A percentile compares a stretch with the other conserved stretches of the same genome.
phyloP scores from a whole-genome alignment of 2,329 filamentous ascomycete genomes.

The Nothomitra cinnamomea region DNA sequence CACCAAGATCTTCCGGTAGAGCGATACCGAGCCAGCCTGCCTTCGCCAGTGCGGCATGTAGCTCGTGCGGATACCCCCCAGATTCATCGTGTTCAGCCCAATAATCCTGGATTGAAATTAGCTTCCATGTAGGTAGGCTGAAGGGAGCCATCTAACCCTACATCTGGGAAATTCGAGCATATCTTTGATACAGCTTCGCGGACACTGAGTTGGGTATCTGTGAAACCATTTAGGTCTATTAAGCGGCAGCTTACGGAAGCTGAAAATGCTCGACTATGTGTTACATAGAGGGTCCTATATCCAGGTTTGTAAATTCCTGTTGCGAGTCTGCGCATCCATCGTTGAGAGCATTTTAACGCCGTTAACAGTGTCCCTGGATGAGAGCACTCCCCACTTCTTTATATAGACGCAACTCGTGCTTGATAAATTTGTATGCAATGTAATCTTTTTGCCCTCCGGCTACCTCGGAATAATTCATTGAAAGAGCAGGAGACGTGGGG shows the following conservation, averaged over 20 bases:
- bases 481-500: too few species aligned
- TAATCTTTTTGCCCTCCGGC: too few species aligned
- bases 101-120: conserved; percentile 31
- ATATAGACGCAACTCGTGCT: too few species aligned
- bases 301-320: too few species aligned
- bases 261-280: conserved; percentile 4
- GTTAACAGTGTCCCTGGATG: too few species aligned
- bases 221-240: conserved; percentile 60
- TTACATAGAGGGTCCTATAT: too few species aligned
- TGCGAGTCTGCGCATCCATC: too few species aligned
- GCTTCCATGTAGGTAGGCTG: background rate
- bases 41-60: conserved; percentile 56
- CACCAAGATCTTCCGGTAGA: conserved; percentile 56
- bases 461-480: too few species aligned
- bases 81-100: conserved; percentile 59
- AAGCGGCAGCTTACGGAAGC: conserved; percentile 20
- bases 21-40: conserved; percentile 73
- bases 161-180: conserved; percentile 52
- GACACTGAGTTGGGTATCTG: conserved; percentile 54
- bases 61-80: conserved; percentile 54
- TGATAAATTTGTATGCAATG: too few species aligned
- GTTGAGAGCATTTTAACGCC: too few species aligned
- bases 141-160: conserved; percentile 8
- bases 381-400: too few species aligned
- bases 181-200: conserved; percentile 52